Evolutionary conservation across 129 eudicot species (phyloP).

Genomic region (Tanacetum coccineum): DNA sequence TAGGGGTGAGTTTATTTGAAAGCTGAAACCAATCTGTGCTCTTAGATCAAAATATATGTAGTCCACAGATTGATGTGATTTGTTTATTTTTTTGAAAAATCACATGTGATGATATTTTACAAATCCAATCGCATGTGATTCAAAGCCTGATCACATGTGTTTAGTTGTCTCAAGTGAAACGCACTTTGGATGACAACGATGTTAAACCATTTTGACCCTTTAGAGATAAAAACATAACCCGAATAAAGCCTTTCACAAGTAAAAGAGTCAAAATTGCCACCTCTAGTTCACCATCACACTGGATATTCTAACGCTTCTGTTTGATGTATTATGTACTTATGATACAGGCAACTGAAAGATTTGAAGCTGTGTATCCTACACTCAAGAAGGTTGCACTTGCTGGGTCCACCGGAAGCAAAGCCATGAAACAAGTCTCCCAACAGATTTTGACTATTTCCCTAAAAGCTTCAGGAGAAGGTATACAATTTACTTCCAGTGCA

Average conservation of each 20-base stretch:
- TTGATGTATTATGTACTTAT: background rate
- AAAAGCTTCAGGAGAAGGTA: slow-evolving; percentile 88
- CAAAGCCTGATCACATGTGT: too few relatives aligned
- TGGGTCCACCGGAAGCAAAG: slow-evolving; percentile 92
- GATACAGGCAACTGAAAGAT: slow-evolving; percentile 88
- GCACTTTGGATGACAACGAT: background rate
- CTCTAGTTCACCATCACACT: background rate
- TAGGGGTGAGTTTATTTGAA: too few relatives aligned
- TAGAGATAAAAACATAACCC: background rate
- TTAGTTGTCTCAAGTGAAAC: background rate
- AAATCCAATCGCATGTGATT: too few relatives aligned
- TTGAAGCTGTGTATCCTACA: slow-evolving; percentile 81
- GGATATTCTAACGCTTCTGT: too few relatives aligned
- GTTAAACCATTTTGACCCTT: background rate
- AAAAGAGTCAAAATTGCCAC: background rate
- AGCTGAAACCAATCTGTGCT: too few relatives aligned
- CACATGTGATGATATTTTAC: too few relatives aligned
- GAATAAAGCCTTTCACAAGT: background rate
- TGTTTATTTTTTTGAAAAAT: too few relatives aligned
- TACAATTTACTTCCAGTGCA: background rate
- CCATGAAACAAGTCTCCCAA: slow-evolving; percentile 87
- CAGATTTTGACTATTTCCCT: slow-evolving; percentile 55
- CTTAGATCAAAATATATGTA: too few relatives aligned
- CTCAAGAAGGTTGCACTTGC: slow-evolving; percentile 96
- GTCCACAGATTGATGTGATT: too few relatives aligned